phyloP scores from a whole-genome alignment of 2,329 filamentous ascomycete genomes.

The Mollisia scopiformis region DNA sequence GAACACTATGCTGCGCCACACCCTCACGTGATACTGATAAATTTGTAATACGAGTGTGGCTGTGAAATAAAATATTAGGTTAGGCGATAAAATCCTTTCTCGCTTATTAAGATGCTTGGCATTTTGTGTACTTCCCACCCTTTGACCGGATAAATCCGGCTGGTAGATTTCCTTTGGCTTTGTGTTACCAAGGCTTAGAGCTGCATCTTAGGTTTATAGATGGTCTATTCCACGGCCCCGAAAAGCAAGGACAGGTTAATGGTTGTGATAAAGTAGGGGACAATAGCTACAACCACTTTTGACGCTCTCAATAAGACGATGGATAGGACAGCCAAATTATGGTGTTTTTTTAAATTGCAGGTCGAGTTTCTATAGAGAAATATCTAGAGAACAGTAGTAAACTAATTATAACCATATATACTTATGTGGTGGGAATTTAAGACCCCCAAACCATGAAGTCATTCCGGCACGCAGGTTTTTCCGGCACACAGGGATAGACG shows the following conservation, averaged over 20 bases:
- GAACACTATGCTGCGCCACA: too few species aligned
- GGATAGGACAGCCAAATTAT: neutral
- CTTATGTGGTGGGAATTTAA: slow-evolving; percentile 4
- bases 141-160: slow-evolving; percentile 23
- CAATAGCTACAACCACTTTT: slow-evolving; percentile 1
- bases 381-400: slow-evolving; percentile 10
- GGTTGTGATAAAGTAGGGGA: slow-evolving; percentile 6
- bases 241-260: slow-evolving; percentile 16
- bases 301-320: slow-evolving; percentile 19
- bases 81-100: slow-evolving; percentile 13
- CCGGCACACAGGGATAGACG: too few species aligned
- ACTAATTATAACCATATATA: too few species aligned
- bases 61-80: slow-evolving; percentile 17
- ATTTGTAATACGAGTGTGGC: neutral
- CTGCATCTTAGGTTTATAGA: slow-evolving; percentile 10
- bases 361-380: slow-evolving; percentile 6
- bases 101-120: slow-evolving; percentile 22
- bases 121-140: slow-evolving; percentile 19
- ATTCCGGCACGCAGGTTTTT: slow-evolving; percentile 4
- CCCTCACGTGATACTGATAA: too few species aligned
- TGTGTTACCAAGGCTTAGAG: slow-evolving; percentile 8
- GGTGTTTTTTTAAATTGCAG: slow-evolving; percentile 1
- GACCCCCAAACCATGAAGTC: neutral
- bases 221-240: slow-evolving; percentile 1
- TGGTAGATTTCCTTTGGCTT: slow-evolving; percentile 16